These are phyloP conservation scores for Hypoxylon sp. DNA, from an alignment of 2,329 filamentous ascomycete species.

Conservation along the genomic window DNA sequence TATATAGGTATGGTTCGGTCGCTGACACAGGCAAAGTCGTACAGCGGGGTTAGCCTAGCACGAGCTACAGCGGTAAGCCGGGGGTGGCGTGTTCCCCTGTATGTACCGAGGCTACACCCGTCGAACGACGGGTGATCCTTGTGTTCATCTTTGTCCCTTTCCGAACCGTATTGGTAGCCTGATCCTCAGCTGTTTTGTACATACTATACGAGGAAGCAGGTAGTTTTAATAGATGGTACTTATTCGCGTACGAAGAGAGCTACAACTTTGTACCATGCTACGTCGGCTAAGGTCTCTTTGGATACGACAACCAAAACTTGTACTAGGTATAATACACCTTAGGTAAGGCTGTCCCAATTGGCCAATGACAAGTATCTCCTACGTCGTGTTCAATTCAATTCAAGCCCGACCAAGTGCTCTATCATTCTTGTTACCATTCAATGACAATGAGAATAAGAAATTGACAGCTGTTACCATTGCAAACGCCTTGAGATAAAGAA, in stretches of 20 bases:
- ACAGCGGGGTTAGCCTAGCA: constrained; percentile 14
- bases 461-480: neutral
- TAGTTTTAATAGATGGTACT: neutral
- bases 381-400: neutral
- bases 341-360: neutral
- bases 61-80: neutral
- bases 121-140: constrained; percentile 3
- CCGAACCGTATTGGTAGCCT: neutral
- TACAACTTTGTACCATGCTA: neutral
- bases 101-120: neutral
- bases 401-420: neutral
- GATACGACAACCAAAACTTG: neutral
- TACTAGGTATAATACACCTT: neutral
- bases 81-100: neutral
- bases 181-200: constrained; percentile 7
- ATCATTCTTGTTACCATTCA: neutral
- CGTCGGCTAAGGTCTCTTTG: neutral
- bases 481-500: neutral
- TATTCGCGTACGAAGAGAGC: neutral
- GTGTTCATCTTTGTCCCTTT: neutral
- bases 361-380: neutral
- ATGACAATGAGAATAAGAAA: neutral
- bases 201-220: neutral
- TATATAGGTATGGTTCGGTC: neutral
- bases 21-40: neutral